Conservation (phyloP, 345 rosid species). For the Hibiscus syriacus region DNA sequence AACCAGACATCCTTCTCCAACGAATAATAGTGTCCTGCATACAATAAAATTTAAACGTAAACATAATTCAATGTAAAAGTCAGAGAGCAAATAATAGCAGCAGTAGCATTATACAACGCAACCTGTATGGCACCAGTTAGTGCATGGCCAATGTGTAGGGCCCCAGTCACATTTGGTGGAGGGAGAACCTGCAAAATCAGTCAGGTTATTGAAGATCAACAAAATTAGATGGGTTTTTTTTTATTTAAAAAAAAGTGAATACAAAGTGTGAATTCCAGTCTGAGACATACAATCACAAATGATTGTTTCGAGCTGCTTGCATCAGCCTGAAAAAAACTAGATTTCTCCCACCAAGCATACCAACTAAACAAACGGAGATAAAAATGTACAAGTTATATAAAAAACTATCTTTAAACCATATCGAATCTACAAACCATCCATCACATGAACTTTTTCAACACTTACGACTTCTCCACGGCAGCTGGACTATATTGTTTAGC, state of each 20-base stretch:
- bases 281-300: constrained; percentile 59
- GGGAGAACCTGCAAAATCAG: constrained; percentile 61
- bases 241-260: not conserved
- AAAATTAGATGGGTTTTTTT: too few relatives aligned
- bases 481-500: constrained; percentile 80
- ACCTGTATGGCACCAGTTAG: constrained; percentile 85
- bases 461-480: constrained; percentile 82
- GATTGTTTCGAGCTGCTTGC: constrained; percentile 68
- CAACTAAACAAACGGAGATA: constrained; percentile 41
- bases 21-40: constrained; percentile 84
- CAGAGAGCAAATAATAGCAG: not conserved
- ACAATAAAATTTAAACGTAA: not conserved
- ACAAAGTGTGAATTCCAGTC: not conserved
- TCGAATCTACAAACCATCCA: not conserved
- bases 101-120: constrained; percentile 6
- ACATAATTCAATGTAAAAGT: not conserved
- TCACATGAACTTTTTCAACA: constrained; percentile 1
- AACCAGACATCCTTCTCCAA: constrained; percentile 93
- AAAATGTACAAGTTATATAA: constrained; percentile 1
- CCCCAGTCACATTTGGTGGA: too few relatives aligned
- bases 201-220: not conserved
- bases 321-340: too few relatives aligned
- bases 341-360: too few relatives aligned
- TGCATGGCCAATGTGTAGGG: constrained; percentile 94
- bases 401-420: not conserved